These are phyloP conservation scores for Stenocarpella maydis DNA, from an alignment of 2,329 filamentous ascomycete genomes.

Conservation along the genomic window DNA sequence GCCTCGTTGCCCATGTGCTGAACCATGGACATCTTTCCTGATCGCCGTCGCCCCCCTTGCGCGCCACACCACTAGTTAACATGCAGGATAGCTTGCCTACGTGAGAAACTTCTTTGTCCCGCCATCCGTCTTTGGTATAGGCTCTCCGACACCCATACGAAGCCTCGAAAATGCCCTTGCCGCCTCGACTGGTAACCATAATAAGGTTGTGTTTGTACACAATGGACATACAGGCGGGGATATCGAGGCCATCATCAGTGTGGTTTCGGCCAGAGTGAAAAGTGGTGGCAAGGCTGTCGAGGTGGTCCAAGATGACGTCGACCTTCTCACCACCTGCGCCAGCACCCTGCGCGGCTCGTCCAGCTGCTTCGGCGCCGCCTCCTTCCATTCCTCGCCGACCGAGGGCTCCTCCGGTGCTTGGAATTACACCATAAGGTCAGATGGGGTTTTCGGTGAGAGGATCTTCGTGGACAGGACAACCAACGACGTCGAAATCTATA, in stretches of 20 bases:
- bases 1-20: background rate
- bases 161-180: slow-evolving; percentile 70
- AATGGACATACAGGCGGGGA: slow-evolving; percentile 73
- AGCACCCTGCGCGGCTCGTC: slow-evolving; percentile 70
- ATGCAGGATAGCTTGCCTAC: slow-evolving; percentile 58
- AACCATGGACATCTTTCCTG: background rate
- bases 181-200: slow-evolving; percentile 52
- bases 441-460: slow-evolving; percentile 61
- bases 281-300: slow-evolving; percentile 40
- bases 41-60: no score
- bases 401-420: slow-evolving; percentile 63
- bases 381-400: slow-evolving; percentile 74
- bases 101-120: slow-evolving; percentile 77
- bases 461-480: slow-evolving; percentile 61
- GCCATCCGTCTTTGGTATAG: slow-evolving; percentile 70
- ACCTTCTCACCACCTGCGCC: slow-evolving; percentile 57
- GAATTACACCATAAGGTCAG: slow-evolving; percentile 78
- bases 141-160: slow-evolving; percentile 65
- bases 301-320: slow-evolving; percentile 36
- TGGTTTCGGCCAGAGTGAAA: slow-evolving; percentile 65
- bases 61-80: background rate
- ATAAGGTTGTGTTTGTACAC: slow-evolving; percentile 81
- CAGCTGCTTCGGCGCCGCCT: slow-evolving; percentile 75
- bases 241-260: slow-evolving; percentile 75
- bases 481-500: slow-evolving; percentile 73